Percentiles rank a stretch among this genome's conserved stretches.
phyloP scores from a whole-genome alignment of 495 filamentous ascomycete genomes.

The Aspergillus panamensis region DNA sequence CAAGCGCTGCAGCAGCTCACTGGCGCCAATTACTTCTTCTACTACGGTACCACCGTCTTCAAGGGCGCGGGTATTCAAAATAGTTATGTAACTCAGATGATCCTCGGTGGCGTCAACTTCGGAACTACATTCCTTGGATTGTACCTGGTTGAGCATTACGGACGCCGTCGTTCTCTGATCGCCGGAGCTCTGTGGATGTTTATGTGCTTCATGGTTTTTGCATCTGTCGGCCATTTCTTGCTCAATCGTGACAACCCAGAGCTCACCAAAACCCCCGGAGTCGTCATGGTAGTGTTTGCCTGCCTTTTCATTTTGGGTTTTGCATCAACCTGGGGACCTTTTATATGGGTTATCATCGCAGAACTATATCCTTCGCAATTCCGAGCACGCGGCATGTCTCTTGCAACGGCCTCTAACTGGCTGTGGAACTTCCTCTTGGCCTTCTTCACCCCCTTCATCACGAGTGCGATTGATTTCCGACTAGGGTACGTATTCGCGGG shows the following conservation, averaged over 20 bases:
- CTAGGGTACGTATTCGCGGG: constrained; percentile 80
- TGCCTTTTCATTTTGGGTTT: constrained; percentile 14
- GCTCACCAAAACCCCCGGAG: background rate
- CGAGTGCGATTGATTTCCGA: constrained; percentile 58
- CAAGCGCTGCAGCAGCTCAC: constrained; percentile 50
- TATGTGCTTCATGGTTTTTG: constrained; percentile 65
- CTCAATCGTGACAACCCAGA: constrained; percentile 39
- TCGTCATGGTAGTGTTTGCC: constrained; percentile 51
- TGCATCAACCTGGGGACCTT: constrained; percentile 69
- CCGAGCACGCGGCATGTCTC: constrained; percentile 67
- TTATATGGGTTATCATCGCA: constrained; percentile 72
- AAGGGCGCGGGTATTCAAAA: constrained; percentile 61
- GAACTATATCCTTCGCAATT: constrained; percentile 78
- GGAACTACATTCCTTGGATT: constrained; percentile 65
- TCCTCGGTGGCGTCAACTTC: constrained; percentile 70
- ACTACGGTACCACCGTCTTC: constrained; percentile 73
- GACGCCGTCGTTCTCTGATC: constrained; percentile 63
- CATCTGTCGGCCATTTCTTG: constrained; percentile 63
- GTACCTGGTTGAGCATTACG: constrained; percentile 65
- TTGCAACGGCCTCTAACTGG: constrained; percentile 80
- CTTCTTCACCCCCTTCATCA: constrained; percentile 75
- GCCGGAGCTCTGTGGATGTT: constrained; percentile 66
- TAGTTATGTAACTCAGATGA: constrained; percentile 67
- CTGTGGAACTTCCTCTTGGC: constrained; percentile 79
- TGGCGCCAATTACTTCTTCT: constrained; percentile 63